Evolutionary conservation across 345 rosid genomes (phyloP), one percentile per base, ranked within the genome.

Genomic region (Camelina laxa): DNA sequence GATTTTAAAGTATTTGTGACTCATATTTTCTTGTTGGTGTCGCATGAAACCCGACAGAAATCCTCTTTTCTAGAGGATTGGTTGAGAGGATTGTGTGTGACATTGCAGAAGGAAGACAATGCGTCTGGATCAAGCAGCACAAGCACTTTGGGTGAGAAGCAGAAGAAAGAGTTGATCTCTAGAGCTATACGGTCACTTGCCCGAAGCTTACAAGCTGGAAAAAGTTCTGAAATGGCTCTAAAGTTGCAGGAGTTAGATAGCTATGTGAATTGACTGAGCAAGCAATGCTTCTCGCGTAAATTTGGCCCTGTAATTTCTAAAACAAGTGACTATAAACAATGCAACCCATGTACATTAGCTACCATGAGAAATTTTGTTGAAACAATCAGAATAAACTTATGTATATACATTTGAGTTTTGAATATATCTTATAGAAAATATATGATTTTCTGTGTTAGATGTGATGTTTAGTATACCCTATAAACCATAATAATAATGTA

Each of bases 61-160:
- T 86, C 93, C 17, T 45, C 78, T 31, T 88, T 86, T 79, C 83
- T 94, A 38, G 99, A 90, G 89, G 93, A 87, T 69, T 94, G 97
- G 96, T 87, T 90, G 77, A 91, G 86, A 85, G 73, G 42, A 77
- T 76, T 91, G 60, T 85, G 87, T 82, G 75, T 70, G 20, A 86
- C 92, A 27, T 9, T 90, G 51, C 82, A 67, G 65, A 86, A 83
- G 76, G 51, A 83, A 48, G 79, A 71, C 24, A 24, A 55, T n/a
- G 61, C 58, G 44, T 17, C 78, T 19, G 86, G 70, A 59, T 61
- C 48, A 50, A 85, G 79, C 61, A 67, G 64, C 59, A 65, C 54
- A 33, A 51, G 50, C 65, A 41, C 27, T 62, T 70, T 80, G 10
- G 31, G 69, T 51, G 87, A 63, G 56, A 79, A 71, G 77, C 96